Base-by-base conservation (phyloP, 208 protist genomes). In the Acanthamoeba divionensis region DNA sequence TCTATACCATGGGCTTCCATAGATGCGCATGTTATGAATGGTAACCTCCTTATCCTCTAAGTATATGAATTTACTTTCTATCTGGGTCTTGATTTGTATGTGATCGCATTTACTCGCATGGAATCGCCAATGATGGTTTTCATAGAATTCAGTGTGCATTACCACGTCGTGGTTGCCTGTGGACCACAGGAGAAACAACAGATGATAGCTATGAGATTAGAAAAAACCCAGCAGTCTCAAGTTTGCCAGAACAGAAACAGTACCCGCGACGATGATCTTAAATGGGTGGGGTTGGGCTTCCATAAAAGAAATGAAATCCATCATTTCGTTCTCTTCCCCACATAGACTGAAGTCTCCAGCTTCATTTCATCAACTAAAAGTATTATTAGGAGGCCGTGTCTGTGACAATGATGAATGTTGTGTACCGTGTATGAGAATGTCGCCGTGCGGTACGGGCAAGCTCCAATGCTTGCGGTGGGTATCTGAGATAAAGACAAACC, bases 401-500 rank as follows among this genome's bases (percentile, higher is more conserved):
- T 21, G 0, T 6, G 2, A 0, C 26, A 62, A 83, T 45, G 0
- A n/a, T 4, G 6, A 38, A 62, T 26, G 71, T 6, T 60, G 26
- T 41, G 21, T 67, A 87, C 77, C 63, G 55, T 87, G 77, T 33
- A 87, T 41, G 10, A 87, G 77, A 18, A 87, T 57, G 26, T 87
- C 77, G 15, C 54, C 77, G 44, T 31, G 38, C 4, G 77, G 77
- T 10, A 87, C 38, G 7, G 63, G 55, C 55, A 87, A 57, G 55
- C 26, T 3, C 10, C 54, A 36, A 45, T 87, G 77, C 36, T 66
- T 87, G 48, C 52, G 63, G 77, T 87, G 77, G 10, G 77, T 87
- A 29, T 87, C 77, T 7, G 77, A 87, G 48, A 87, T 87, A 41
- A 50, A 87, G n/a, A 87, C 77, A 41, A 87, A 67, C 55, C 77